Percentiles rank a stretch among this genome's conserved stretches.
phyloP scores from a whole-genome alignment of 306 rosid species.

The Citrullus amarus region DNA sequence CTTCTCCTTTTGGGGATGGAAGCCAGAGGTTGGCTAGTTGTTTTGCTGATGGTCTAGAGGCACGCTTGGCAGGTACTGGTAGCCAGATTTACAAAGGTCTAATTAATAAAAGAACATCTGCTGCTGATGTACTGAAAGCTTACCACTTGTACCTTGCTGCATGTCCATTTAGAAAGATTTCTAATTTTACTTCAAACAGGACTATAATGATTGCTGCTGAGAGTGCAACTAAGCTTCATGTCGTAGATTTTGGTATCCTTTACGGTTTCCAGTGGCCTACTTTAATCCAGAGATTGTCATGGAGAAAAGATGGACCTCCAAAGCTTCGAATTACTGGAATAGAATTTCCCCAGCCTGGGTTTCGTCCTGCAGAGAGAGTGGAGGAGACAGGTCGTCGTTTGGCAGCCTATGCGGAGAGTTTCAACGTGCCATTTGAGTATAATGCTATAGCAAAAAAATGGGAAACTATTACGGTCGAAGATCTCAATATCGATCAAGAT shows the following conservation, averaged over 20 bases:
- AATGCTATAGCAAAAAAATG: slow-evolving; percentile 74
- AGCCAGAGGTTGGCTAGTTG: slow-evolving; percentile 76
- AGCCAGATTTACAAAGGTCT: slow-evolving; percentile 90
- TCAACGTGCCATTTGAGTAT: slow-evolving; percentile 70
- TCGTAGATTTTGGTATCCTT: slow-evolving; percentile 85
- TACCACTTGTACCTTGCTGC: slow-evolving; percentile 74
- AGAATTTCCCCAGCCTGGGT: slow-evolving; percentile 91
- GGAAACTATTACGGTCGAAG: slow-evolving; percentile 74
- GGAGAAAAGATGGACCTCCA: slow-evolving; percentile 62
- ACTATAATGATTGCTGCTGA: slow-evolving; percentile 30
- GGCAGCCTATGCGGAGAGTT: slow-evolving; percentile 61
- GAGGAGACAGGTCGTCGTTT: slow-evolving; percentile 84
- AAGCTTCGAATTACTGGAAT: slow-evolving; percentile 82
- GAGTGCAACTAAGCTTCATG: slow-evolving; percentile 46
- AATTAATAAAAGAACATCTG: slow-evolving; percentile 50
- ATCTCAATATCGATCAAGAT: slow-evolving; percentile 64
- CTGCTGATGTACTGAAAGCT: slow-evolving; percentile 69
- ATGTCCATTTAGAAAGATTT: slow-evolving; percentile 70
- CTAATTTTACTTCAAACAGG: slow-evolving; percentile 49
- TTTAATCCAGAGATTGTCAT: slow-evolving; percentile 48
- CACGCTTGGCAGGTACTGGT: slow-evolving; percentile 95
- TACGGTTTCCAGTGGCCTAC: slow-evolving; percentile 99
- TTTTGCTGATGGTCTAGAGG: slow-evolving; percentile 90
- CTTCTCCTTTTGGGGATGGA: slow-evolving; percentile 71
- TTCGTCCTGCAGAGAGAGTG: slow-evolving; percentile 87